phyloP scores from a whole-genome alignment of 2,329 filamentous ascomycete genomes.

The Fusarium torreyae region DNA sequence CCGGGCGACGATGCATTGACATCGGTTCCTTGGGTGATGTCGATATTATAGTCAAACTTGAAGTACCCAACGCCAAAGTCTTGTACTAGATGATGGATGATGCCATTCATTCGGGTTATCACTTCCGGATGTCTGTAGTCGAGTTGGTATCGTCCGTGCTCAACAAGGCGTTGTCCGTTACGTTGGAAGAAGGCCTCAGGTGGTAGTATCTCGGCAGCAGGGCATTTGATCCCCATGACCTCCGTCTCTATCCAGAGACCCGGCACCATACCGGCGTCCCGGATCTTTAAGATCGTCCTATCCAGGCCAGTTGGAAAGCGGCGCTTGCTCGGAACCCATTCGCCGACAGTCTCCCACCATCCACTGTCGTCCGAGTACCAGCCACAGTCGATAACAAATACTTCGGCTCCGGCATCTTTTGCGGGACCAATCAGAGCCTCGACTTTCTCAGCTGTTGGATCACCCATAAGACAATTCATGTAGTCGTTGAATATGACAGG shows the following conservation, averaged over 20 bases:
- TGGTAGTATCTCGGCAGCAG: slow-evolving; percentile 38
- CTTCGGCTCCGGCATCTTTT: slow-evolving; percentile 52
- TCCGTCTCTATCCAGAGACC: slow-evolving; percentile 57
- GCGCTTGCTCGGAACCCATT: slow-evolving; percentile 53
- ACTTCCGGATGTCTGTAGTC: slow-evolving; percentile 53
- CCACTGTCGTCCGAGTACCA: slow-evolving; percentile 56
- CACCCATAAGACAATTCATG: slow-evolving; percentile 59
- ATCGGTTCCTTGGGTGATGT: slow-evolving; percentile 54
- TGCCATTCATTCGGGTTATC: slow-evolving; percentile 36
- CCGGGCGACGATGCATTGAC: slow-evolving; percentile 44
- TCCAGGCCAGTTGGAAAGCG: slow-evolving; percentile 54
- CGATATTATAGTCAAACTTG: slow-evolving; percentile 58
- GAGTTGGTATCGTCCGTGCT: slow-evolving; percentile 54
- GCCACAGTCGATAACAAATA: slow-evolving; percentile 56
- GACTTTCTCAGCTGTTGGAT: slow-evolving; percentile 54
- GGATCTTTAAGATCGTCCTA: slow-evolving; percentile 47
- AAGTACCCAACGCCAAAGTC: slow-evolving; percentile 54
- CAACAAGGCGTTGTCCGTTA: slow-evolving; percentile 51
- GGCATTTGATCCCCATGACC: slow-evolving; percentile 53
- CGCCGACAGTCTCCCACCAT: slow-evolving; percentile 57
- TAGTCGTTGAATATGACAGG: slow-evolving; percentile 58
- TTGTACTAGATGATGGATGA: slow-evolving; percentile 46
- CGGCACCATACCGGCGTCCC: slow-evolving; percentile 47
- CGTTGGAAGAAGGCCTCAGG: slow-evolving; percentile 54
- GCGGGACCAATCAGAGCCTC: slow-evolving; percentile 51